Percentiles rank a stretch among this genome's conserved stretches.
Conservation (phyloP, 2,329 filamentous ascomycete genomes). For the Pleomassaria siparia region DNA sequence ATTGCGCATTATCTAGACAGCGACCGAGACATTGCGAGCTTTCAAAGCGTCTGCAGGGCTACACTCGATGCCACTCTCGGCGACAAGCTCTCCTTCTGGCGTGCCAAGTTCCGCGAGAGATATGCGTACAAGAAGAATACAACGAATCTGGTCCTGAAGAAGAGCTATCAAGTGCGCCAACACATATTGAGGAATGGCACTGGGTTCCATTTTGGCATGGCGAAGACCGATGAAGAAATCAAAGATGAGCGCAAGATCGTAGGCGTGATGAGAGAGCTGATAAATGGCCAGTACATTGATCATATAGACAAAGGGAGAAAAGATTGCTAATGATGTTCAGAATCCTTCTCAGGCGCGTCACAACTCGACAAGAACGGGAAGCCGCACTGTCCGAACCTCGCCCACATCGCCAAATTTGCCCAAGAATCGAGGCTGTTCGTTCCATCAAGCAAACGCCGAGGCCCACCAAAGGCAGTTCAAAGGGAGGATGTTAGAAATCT, state of each 20-base stretch:
- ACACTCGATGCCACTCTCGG: constrained; percentile 45
- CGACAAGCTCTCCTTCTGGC: constrained; percentile 51
- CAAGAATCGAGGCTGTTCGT: constrained; percentile 29
- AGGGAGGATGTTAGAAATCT: constrained; percentile 14
- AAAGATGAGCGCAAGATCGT: constrained; percentile 39
- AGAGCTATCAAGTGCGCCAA: constrained; percentile 37
- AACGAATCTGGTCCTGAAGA: constrained; percentile 35
- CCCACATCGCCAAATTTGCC: constrained; percentile 33
- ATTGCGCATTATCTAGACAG: constrained; percentile 42
- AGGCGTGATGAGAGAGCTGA: constrained; percentile 44
- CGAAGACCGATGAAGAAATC: constrained; percentile 14
- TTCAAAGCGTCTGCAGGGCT: constrained; percentile 42
- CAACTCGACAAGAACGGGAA: constrained; percentile 18
- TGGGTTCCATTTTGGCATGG: constrained; percentile 18
- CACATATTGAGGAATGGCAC: constrained; percentile 18
- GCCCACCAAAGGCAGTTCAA: not conserved
- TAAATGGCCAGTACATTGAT: constrained; percentile 43
- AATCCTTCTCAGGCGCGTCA: constrained; percentile 32
- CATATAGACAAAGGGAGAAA: not conserved
- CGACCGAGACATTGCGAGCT: constrained; percentile 49
- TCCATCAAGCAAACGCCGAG: not conserved
- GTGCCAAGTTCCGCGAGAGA: constrained; percentile 42
- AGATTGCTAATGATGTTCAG: constrained; percentile 16
- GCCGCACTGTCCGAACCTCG: constrained; percentile 39
- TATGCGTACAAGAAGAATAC: constrained; percentile 42